These are phyloP conservation scores for Exidia glandulosa DNA, from an alignment of 768 basidiomycete species.

Conservation along the genomic window DNA sequence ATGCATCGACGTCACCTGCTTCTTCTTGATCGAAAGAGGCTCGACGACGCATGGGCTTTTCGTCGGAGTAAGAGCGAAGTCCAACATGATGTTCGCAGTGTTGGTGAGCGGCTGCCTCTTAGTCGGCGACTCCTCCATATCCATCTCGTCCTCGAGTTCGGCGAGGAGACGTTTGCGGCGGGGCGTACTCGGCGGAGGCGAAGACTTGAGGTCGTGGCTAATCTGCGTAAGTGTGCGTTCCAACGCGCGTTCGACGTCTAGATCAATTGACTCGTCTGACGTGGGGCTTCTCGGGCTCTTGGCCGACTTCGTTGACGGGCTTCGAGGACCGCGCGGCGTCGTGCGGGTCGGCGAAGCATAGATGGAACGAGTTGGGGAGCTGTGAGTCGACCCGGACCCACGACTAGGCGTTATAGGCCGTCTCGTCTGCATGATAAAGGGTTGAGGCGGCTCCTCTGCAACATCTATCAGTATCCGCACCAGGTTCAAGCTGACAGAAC, in stretches of 20 bases:
- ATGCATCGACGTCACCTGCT: constrained; percentile 27
- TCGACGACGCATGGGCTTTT: constrained; percentile 41
- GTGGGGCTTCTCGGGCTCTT: constrained; percentile 57
- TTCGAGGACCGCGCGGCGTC: not conserved
- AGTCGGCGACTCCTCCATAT: not conserved
- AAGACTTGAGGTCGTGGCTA: not conserved
- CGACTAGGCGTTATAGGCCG: not conserved
- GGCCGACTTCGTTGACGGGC: not conserved
- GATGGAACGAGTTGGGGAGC: constrained; percentile 25
- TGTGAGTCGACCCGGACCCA: not conserved
- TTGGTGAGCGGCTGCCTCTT: not conserved
- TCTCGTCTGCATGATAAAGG: constrained; percentile 14
- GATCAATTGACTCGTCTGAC: constrained; percentile 32
- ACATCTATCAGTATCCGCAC: constrained; percentile 1
- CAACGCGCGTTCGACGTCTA: constrained; percentile 1
- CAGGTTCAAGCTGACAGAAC: constrained; percentile 7
- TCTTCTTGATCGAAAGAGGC: constrained; percentile 80
- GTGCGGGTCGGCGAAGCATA: constrained; percentile 26
- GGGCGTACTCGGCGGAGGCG: not conserved
- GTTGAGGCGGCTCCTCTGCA: constrained; percentile 49
- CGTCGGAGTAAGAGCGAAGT: constrained; percentile 2
- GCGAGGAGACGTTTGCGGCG: not conserved
- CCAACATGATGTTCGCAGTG: not conserved
- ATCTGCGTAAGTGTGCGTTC: constrained; percentile 1
- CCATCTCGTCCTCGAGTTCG: not conserved